Base-by-base conservation (phyloP, 1,284 basidiomycete genomes). In the Ceratobasidium sp. region DNA sequence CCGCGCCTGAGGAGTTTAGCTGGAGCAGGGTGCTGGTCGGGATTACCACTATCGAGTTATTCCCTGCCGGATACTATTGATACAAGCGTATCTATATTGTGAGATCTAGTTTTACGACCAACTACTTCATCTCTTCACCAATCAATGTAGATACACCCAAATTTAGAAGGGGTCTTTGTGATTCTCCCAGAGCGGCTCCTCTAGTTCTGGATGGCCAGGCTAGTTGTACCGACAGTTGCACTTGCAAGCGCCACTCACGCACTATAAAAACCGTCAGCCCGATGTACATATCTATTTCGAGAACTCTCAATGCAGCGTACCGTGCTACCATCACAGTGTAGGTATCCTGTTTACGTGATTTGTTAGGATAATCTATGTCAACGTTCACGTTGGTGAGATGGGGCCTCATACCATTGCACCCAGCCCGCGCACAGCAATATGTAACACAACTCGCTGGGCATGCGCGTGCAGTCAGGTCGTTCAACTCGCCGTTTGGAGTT, bases 161-260 rank as follows among this genome's bases (percentile, higher is more conserved):
- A n/a, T n/a, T 33, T 1, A 33, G 4, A 33, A 33, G 33, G 4
- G 33, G 33, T 1, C 33, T 33, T 33, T 33, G 33, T 33, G 33
- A 33, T 33, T 33, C 33, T 33, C 33, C 33, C 33, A 33, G 33
- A 33, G 33, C 33, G 33, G 33, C 33, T 33, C 33, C 33, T 33
- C 33, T 33, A 33, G 33, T 33, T 33, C 33, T 33, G 33, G 33
- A 33, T 33, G 33, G 33, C 33, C 33, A 33, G 33, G 33, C n/a
- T 23, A 57, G 54, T 23, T 23, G 54, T 57, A 57, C 26, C 54
- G 54, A 26, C 61, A 62, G 61, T 62, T 62, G 61, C 61, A 62
- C 62, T 65, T 42, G 28, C 28, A 65, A 65, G 40, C 38, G 44
- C 62, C 62, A 17, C 40, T n/a, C 28, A n/a, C 26, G 38, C 28